Percentiles rank a stretch among this genome's conserved stretches.
Conservation (phyloP, 257 asterid species). For the Solanum sitiens region DNA sequence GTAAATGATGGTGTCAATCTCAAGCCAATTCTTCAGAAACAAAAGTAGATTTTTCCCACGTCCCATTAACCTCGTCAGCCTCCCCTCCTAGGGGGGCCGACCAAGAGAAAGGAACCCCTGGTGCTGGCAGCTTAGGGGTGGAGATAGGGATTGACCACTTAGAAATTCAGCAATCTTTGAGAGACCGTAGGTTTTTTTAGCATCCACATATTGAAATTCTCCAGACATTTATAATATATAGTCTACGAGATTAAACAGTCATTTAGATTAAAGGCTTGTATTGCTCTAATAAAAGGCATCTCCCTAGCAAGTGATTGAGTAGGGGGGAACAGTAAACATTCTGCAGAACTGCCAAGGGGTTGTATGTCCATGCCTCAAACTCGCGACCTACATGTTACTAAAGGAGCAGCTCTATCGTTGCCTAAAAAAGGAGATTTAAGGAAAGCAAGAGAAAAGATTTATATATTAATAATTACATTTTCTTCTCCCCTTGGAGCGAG, state of each 20-base stretch:
- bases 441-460: not conserved
- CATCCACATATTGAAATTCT: not conserved
- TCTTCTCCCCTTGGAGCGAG: conserved; percentile 95
- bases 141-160: not conserved
- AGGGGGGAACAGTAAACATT: not conserved
- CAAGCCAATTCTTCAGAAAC: not conserved
- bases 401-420: not conserved
- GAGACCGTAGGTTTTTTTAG: not conserved
- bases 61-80: not conserved
- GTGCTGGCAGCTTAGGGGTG: not conserved
- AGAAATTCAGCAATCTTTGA: not conserved
- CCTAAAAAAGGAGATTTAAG: not conserved
- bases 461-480: conserved; percentile 36
- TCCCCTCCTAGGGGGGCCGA: not conserved
- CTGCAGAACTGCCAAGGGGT: not conserved
- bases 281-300: not conserved
- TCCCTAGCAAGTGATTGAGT: not conserved
- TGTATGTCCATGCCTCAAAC: not conserved
- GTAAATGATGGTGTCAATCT: not conserved
- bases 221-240: not conserved
- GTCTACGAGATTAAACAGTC: not conserved
- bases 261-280: not conserved
- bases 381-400: not conserved
- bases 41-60: not conserved
- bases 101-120: not conserved